These are phyloP conservation scores for Solanum acaule DNA, from an alignment of 257 asterid genomes.

Conservation along the genomic window DNA sequence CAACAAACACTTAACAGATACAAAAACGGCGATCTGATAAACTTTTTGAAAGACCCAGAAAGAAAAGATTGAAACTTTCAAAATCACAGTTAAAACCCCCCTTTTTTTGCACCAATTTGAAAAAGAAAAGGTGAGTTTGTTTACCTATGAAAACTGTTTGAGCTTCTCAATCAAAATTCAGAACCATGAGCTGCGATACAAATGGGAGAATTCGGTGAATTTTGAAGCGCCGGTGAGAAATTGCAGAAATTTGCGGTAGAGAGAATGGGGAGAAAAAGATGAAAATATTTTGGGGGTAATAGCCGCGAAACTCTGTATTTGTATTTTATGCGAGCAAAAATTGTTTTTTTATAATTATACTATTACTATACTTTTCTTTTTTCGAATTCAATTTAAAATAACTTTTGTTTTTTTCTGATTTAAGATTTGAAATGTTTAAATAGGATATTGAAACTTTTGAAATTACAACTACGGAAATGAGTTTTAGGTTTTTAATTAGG, in stretches of 20 bases:
- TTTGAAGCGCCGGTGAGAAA: background rate
- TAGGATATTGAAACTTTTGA: background rate
- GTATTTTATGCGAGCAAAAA: background rate
- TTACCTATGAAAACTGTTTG: background rate
- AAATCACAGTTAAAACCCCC: background rate
- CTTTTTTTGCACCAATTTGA: background rate
- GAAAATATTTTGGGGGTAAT: conserved; percentile 8
- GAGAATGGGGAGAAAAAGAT: conserved; percentile 1
- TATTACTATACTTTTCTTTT: background rate
- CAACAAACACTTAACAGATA: background rate
- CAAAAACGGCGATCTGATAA: background rate
- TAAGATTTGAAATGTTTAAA: background rate
- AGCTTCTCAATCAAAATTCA: background rate
- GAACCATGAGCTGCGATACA: conserved; percentile 1
- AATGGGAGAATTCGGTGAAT: background rate
- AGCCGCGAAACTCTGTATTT: conserved; percentile 31
- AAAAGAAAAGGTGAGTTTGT: background rate
- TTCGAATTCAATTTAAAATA: background rate
- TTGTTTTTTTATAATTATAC: background rate
- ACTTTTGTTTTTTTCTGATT: background rate
- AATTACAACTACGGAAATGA: background rate
- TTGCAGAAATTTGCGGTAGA: conserved; percentile 1
- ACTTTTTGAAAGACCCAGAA: background rate
- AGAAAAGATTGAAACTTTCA: background rate
- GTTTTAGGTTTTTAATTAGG: background rate